Evolutionary conservation across 805 yeast species (phyloP), one percentile per base, ranked within the genome.

Genomic region (Wickerhamiella allomyrinae): DNA sequence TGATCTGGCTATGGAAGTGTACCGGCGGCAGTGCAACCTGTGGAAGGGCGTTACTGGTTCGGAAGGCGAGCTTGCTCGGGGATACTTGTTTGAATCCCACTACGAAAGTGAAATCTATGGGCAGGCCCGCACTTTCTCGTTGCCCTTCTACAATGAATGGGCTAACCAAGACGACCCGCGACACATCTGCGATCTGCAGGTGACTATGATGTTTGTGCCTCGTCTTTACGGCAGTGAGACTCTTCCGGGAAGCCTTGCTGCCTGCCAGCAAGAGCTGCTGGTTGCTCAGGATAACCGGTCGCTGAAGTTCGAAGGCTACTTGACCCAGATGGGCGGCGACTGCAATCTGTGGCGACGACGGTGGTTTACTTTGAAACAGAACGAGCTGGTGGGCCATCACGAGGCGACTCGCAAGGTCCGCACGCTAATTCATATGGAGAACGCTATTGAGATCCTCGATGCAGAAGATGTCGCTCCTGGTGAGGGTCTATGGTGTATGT

Each of bases 241-340:
- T 9, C 59, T 76, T 34, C 86, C 86, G 1, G 57, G 68, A 8
- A 74, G 81, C 49, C 74, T 79, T 52, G 65, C 63, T 45, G 63
- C 70, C 33, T 50, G 52, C 36, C 47, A 42, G 29, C 36, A 34
- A 33, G 44, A 34, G 63, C 67, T 11, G 54, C 52, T 41, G 49
- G 7, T 49, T 62, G 35, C 51, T 40, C 2, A 59, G 23, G 41
- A 45, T 27, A 61, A 63, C 65, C 46, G 42, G 20, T 42, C 64
- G 17, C 54, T 54, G 7, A 39, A 42, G 10, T 34, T 54, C 77
- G 47, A 83, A 57, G 96, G 96, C 0, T 81, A 68, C 56, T 63
- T 87, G 61, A 76, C 77, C 50, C 97, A 87, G 61, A 87, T 83
- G 54, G 97, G 97, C 20, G 96, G 96, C 5, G 97, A 87, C 63